Evolutionary conservation across 2,329 filamentous ascomycete genomes (phyloP).

Genomic region (Alternaria longipes): DNA sequence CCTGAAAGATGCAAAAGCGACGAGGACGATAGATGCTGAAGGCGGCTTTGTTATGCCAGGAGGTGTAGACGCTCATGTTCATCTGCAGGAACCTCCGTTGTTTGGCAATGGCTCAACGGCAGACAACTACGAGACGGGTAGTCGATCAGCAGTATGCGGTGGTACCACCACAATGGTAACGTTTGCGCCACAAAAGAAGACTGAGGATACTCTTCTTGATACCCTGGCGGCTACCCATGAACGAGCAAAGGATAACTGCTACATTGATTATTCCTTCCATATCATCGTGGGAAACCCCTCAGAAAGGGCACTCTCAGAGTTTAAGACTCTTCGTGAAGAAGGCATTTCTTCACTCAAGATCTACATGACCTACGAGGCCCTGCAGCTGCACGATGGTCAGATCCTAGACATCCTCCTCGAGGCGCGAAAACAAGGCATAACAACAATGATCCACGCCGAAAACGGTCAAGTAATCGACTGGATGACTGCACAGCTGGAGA

Average conservation of each 20-base stretch:
- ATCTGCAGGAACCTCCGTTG: constrained; percentile 57
- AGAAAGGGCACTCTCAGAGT: constrained; percentile 45
- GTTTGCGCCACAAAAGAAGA: constrained; percentile 59
- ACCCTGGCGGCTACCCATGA: constrained; percentile 56
- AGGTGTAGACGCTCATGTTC: constrained; percentile 59
- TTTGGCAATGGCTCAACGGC: constrained; percentile 55
- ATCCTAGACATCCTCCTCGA: constrained; percentile 52
- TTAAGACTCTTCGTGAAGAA: constrained; percentile 46
- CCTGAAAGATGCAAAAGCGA: constrained; percentile 40
- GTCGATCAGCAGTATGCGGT: constrained; percentile 58
- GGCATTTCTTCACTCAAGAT: constrained; percentile 55
- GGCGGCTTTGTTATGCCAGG: constrained; percentile 58
- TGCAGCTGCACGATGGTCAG: constrained; percentile 52
- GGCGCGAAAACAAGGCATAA: constrained; percentile 56
- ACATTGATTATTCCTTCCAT: constrained; percentile 59
- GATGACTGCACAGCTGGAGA: constrained; percentile 64
- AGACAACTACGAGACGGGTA: constrained; percentile 54
- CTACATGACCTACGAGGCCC: constrained; percentile 55
- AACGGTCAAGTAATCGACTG: constrained; percentile 64
- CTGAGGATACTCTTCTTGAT: constrained; percentile 56
- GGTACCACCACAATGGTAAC: constrained; percentile 61
- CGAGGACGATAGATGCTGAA: constrained; percentile 54
- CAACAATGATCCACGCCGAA: constrained; percentile 66
- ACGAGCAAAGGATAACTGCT: constrained; percentile 56
- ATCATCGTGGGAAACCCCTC: constrained; percentile 52